Evolutionary conservation across 129 eudicot genomes (phyloP), one percentile per base, ranked within the genome.

Genomic region (Pittosporum tobira): DNA sequence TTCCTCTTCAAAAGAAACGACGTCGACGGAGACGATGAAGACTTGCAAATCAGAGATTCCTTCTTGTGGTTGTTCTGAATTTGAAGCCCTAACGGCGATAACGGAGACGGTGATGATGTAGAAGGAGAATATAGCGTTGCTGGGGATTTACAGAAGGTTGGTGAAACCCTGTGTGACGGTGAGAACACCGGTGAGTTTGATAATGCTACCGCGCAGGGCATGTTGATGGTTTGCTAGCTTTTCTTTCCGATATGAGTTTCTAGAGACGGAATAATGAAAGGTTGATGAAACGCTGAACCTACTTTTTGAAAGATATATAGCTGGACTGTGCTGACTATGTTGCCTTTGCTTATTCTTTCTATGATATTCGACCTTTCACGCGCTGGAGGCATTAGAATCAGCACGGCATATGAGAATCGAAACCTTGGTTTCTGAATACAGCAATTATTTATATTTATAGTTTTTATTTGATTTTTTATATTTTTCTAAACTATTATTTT

Each of bases 111-210:
- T 5, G 79, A 58, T 23, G 80, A 59, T 3, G 88, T 31, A 5
- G 74, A 56, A 9, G 77, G 50, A 20, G 80, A 43, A 2, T 70
- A 37, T 2, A 43, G 13, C 16, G 66, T 8, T 16, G 78, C 51
- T 14, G 76, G 55, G 3, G 84, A 71, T n/a, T 73, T 67, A 55
- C 71, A 75, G 69, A 85, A 81, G 49, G 71, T 61, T 11, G 84
- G 84, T 7, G 79, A 55, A 13, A 48, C 23, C 31, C 70, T 46
- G 44, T 71, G 85, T 13, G 95, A 79, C 53, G 77, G 74, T 49
- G 72, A 21, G 73, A 86, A 86, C 23, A 81, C 82, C 64, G 87
- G 78, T 6, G 95, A 71, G 53, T 73, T 82, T 20, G 84, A 63
- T 29, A 79, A 2, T 22, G 87, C 81, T 37, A 77, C 66, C 10